Base-by-base conservation (phyloP, 2,329 filamentous ascomycete genomes). In the Penicillium sclerotiorum region DNA sequence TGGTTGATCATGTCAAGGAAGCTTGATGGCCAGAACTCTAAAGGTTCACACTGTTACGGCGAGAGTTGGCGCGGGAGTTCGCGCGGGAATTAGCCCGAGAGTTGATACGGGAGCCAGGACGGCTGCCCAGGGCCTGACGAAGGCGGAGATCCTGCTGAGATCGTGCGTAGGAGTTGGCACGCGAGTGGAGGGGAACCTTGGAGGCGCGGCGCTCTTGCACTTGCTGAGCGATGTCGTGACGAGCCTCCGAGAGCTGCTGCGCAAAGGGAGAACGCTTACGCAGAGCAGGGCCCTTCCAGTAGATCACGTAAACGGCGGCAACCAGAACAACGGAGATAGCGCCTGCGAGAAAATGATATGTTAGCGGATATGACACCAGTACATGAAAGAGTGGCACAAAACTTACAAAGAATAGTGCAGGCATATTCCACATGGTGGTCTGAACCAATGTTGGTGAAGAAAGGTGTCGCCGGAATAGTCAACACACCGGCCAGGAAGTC, bases 401-500 rank as follows among this genome's bases (percentile, higher is more conserved):
- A 65, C 68, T 64, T 66, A 71, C 69, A 83, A 0, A 88, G 78
- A 40, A 88, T 86, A 0, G 83, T 87, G 4, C 77, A 81, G 0
- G 84, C 83, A 50, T 83, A 80, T 56, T 83, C 77, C 2, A 87
- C 69, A 47, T 77, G 76, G 39, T 81, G 77, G 55, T 77, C 75
- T 13, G 75, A 73, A 20, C 77, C 74, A 22, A 87, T 83, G 58
- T 86, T 73, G 75, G 50, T 42, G 22, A 68, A 75, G 62, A 75
- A 75, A 5, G 84, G 84, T 1, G 74, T 79, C 0, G 83, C 80
- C 37, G 79, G 82, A 52, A 85, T 74, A 2, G 83, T 84, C n/a
- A 84, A 72, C 12, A 86, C 70, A 63, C 84, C 84, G 15, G 84
- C 84, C 17, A 87, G 70, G 64, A 87, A 81, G 59, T 87, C 84